These are phyloP conservation scores for Mycena kentingensis DNA, from an alignment of 768 basidiomycete species.

Conservation along the genomic window DNA sequence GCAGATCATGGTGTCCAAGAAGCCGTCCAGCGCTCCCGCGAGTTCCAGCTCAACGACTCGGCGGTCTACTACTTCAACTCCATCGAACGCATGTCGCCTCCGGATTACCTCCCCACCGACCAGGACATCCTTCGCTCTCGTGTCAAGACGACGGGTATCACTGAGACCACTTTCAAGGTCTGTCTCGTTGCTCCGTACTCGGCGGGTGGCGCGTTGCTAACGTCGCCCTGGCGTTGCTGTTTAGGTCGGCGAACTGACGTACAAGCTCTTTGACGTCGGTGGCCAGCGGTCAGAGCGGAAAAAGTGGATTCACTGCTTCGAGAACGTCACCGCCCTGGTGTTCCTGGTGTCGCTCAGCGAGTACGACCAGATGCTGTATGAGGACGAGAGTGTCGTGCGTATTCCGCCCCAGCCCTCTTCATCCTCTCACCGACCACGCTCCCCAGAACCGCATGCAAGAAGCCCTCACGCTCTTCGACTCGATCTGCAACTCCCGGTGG, in stretches of 20 bases:
- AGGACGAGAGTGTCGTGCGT: slow-evolving; percentile 53
- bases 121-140: slow-evolving; percentile 77
- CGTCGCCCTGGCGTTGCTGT: too few species aligned
- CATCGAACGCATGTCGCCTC: slow-evolving; percentile 61
- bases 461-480: slow-evolving; percentile 73
- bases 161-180: slow-evolving; percentile 75
- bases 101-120: slow-evolving; percentile 68
- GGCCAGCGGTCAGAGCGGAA: slow-evolving; percentile 51
- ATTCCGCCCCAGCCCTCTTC: background rate
- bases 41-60: slow-evolving; percentile 84
- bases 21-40: slow-evolving; percentile 81
- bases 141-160: slow-evolving; percentile 81
- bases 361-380: slow-evolving; percentile 58
- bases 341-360: slow-evolving; percentile 59
- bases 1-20: slow-evolving; percentile 75
- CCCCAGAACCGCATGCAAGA: slow-evolving; percentile 76
- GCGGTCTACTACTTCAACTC: slow-evolving; percentile 58
- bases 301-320: slow-evolving; percentile 1
- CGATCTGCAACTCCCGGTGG: slow-evolving; percentile 39
- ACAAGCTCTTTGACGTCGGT: slow-evolving; percentile 71
- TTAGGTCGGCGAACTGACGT: slow-evolving; percentile 66
- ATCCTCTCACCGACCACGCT: too few species aligned
- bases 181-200: background rate
- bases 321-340: slow-evolving; percentile 50
- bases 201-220: too few species aligned